A percentile compares a stretch with the other conserved stretches of the same genome.
Evolutionary conservation across 2,329 filamentous ascomycete species (phyloP).

Genomic region (Colletotrichum sp.): DNA sequence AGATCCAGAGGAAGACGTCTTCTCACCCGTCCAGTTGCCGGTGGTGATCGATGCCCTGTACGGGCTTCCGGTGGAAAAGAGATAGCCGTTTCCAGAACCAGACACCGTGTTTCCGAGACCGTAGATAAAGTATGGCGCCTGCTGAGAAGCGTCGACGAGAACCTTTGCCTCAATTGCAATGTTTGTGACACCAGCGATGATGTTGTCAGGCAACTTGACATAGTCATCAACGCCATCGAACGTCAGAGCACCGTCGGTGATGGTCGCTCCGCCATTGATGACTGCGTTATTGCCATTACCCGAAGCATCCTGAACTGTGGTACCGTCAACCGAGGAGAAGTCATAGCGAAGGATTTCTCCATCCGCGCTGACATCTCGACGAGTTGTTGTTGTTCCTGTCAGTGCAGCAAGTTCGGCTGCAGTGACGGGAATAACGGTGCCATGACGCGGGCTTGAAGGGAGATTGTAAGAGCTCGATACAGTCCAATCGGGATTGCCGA

Average conservation of each 20-base stretch:
- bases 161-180: slow-evolving; percentile 24
- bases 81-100: slow-evolving; percentile 25
- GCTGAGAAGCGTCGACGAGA: slow-evolving; percentile 22
- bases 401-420: slow-evolving; percentile 45
- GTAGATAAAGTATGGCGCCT: slow-evolving; percentile 28
- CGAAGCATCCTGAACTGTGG: slow-evolving; percentile 22
- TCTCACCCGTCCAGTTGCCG: slow-evolving; percentile 23
- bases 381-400: slow-evolving; percentile 19
- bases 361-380: slow-evolving; percentile 7
- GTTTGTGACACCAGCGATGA: slow-evolving; percentile 21
- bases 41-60: slow-evolving; percentile 25
- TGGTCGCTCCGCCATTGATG: slow-evolving; percentile 23
- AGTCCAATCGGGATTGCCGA: slow-evolving; percentile 53
- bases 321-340: slow-evolving; percentile 17
- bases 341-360: slow-evolving; percentile 27
- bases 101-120: slow-evolving; percentile 26
- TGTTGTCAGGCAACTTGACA: slow-evolving; percentile 25
- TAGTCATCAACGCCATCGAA: slow-evolving; percentile 28
- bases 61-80: slow-evolving; percentile 27
- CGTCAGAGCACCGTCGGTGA: slow-evolving; percentile 18
- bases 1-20: slow-evolving; percentile 13
- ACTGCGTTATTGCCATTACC: slow-evolving; percentile 25
- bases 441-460: slow-evolving; percentile 56
- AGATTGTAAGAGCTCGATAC: slow-evolving; percentile 50
- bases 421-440: slow-evolving; percentile 58